A percentile compares a stretch with the other conserved stretches of the same genome.
Evolutionary conservation across 2,329 filamentous ascomycete genomes (phyloP).

Genomic region (Helotiales sp.): DNA sequence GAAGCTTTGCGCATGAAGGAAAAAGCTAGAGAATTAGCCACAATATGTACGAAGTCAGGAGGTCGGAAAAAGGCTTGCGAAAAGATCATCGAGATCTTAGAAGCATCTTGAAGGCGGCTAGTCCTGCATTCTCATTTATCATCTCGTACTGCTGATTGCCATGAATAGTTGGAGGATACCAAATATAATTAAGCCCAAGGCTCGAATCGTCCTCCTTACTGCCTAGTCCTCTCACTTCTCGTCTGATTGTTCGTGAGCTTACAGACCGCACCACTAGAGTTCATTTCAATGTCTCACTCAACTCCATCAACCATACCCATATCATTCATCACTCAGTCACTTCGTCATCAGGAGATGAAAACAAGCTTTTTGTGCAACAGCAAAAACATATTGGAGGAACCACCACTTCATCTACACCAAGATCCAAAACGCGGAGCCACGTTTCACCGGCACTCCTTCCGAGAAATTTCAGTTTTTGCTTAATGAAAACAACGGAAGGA

Average conservation of each 20-base stretch:
- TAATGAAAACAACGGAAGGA: background rate
- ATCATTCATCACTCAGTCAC: background rate
- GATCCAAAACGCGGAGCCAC: background rate
- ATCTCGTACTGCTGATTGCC: background rate
- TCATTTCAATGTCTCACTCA: background rate
- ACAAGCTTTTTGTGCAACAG: slow-evolving; percentile 6
- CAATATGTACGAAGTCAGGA: slow-evolving; percentile 13
- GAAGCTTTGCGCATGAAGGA: slow-evolving; percentile 18
- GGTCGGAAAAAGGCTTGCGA: slow-evolving; percentile 23
- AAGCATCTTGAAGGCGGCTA: slow-evolving; percentile 1
- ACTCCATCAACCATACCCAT: background rate
- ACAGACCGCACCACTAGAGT: background rate
- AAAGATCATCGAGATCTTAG: slow-evolving; percentile 24
- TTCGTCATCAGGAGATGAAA: slow-evolving; percentile 1
- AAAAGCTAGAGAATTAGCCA: slow-evolving; percentile 20
- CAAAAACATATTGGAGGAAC: background rate
- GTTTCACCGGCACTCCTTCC: background rate
- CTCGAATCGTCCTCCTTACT: background rate
- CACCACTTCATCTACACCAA: background rate
- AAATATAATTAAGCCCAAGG: background rate
- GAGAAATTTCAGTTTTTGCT: background rate
- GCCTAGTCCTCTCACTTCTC: background rate
- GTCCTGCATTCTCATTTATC: background rate
- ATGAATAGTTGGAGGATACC: background rate
- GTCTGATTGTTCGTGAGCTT: background rate